Base-by-base conservation (phyloP, 345 rosid genomes). In the Hibiscus mutabilis region DNA sequence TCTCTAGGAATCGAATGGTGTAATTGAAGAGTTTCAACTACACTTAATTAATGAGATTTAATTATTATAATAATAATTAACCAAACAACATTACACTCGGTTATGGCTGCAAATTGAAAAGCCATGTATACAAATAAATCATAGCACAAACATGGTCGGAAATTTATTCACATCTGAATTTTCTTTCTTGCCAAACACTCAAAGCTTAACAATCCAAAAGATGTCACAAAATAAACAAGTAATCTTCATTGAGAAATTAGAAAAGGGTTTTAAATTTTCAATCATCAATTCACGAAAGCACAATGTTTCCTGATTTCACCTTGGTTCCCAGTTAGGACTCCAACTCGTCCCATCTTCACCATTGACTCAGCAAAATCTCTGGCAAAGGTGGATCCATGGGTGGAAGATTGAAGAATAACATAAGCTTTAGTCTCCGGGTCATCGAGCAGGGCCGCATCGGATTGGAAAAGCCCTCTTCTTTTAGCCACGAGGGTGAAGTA, bases 361-460 rank as follows among this genome's bases (percentile, higher is more conserved):
- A 89, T 89, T 1, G 95, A 87, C 3, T 56, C 82, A 0, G 84
- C 78, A 68, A 89, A 89, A 68, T 87, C 89, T 46, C 74, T 69
- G 5, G 69, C 64, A 71, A 88, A 88, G 0, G 81, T 74, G 25
- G 44, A 46, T 7, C 85, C 87, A n/a, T 33, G 70, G 0, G 80
- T 80, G 0, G 11, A 2, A 29, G 82, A 78, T 31, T 88, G 89
- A 16, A 13, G 77, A 0, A 31, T 37, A 1, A 83, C 72, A 62
- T 84, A 82, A n/a, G 52, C 29, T 69, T 60, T 76, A 15, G 88
- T 85, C 35, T 79, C 80, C 8, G 21, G 4, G 65, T 89, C 86
- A 25, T 81, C 33, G 0, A 87, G 86, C 73, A 89, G 88, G 18
- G 92, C 84, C 0, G 92, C 86, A 79, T 89, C 96, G 21, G 92